phyloP scores from a whole-genome alignment of 768 basidiomycete species.

The Kondoa subrosea region DNA sequence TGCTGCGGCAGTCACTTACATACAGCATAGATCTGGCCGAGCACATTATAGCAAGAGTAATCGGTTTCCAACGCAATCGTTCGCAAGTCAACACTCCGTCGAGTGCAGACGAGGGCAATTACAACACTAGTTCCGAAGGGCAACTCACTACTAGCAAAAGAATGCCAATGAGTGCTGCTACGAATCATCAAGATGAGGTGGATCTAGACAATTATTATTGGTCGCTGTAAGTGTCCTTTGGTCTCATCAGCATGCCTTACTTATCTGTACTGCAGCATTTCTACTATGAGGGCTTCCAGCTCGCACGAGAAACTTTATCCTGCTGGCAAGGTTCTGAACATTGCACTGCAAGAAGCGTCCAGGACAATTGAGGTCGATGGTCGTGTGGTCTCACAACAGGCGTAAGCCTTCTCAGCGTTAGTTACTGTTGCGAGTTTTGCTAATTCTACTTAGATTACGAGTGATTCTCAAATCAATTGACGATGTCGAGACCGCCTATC shows the following conservation, averaged over 20 bases:
- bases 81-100: neutral
- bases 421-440: neutral
- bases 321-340: neutral
- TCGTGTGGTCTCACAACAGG: neutral
- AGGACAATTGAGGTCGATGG: neutral
- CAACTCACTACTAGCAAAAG: neutral
- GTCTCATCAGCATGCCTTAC: too few species aligned
- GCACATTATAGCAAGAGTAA: neutral
- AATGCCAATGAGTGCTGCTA: neutral
- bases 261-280: too few species aligned
- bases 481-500: neutral
- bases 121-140: neutral
- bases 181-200: neutral
- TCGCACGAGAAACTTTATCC: neutral
- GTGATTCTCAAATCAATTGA: neutral
- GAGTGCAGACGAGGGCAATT: neutral
- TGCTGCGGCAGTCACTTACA: too few species aligned
- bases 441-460: neutral
- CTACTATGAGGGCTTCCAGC: neutral
- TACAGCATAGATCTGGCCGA: neutral
- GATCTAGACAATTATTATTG: neutral
- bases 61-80: neutral
- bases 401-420: neutral
- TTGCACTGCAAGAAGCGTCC: neutral
- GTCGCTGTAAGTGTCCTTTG: too few species aligned